Evolutionary conservation across 805 yeast genomes (phyloP).

Genomic region (Lipomyces kockii): DNA sequence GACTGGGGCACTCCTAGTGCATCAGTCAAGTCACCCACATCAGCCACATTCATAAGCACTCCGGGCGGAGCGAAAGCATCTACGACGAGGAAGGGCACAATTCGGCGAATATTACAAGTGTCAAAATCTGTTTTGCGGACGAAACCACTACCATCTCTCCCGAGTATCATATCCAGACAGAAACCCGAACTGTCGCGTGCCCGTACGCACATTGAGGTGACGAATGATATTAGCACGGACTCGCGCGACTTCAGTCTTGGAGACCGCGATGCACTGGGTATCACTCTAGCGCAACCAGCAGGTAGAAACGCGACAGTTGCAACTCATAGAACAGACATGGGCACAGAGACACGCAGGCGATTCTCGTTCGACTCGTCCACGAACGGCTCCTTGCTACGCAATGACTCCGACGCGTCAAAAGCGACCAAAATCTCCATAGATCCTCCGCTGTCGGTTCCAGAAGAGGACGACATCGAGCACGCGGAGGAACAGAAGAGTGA

Average conservation of each 20-base stretch:
- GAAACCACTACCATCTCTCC: conserved; percentile 18
- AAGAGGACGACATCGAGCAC: background rate
- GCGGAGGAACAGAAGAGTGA: conserved; percentile 10
- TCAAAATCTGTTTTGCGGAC: conserved; percentile 15
- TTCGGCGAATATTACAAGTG: conserved; percentile 16
- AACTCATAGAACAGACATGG: background rate
- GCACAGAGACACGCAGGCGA: conserved; percentile 7
- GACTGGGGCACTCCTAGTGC: conserved; percentile 50
- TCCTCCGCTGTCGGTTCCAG: background rate
- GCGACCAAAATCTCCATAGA: conserved; percentile 11
- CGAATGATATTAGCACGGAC: background rate
- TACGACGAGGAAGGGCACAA: conserved; percentile 7
- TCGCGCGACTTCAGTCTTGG: background rate
- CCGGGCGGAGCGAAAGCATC: background rate
- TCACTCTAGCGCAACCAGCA: background rate
- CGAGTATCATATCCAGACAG: background rate
- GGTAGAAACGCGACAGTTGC: background rate
- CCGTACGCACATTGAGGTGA: background rate
- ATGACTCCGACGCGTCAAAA: conserved; percentile 21
- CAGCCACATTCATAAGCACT: background rate
- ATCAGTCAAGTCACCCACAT: conserved; percentile 33
- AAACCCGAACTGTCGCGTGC: background rate
- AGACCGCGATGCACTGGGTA: background rate
- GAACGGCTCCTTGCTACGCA: conserved; percentile 22
- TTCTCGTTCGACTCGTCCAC: conserved; percentile 28